These are phyloP conservation scores for Aureobasidium namibiae DNA, from an alignment of 2,329 filamentous ascomycete genomes.

Conservation along the genomic window DNA sequence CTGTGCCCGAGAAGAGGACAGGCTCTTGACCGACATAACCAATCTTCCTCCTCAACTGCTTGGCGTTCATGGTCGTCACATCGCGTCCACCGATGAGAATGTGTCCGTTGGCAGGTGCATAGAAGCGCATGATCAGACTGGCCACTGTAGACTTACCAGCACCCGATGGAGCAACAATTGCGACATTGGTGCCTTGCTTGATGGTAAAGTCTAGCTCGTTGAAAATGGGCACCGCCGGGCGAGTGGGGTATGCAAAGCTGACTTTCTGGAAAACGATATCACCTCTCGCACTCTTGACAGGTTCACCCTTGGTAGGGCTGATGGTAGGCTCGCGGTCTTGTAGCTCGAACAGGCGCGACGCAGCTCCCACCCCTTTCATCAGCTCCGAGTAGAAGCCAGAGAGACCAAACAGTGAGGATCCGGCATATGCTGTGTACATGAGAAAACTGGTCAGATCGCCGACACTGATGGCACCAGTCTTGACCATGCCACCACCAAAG, in stretches of 20 bases:
- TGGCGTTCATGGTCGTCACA: slow-evolving; percentile 79
- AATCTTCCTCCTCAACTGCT: slow-evolving; percentile 84
- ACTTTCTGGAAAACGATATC: slow-evolving; percentile 83
- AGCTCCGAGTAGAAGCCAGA: slow-evolving; percentile 96
- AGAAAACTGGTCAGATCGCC: slow-evolving; percentile 93
- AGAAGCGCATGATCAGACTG: slow-evolving; percentile 85
- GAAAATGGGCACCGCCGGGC: slow-evolving; percentile 88
- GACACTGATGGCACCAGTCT: slow-evolving; percentile 74
- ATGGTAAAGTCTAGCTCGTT: slow-evolving; percentile 83
- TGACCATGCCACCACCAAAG: slow-evolving; percentile 83
- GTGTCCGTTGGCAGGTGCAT: slow-evolving; percentile 66
- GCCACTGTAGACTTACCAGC: slow-evolving; percentile 95
- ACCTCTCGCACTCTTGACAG: slow-evolving; percentile 76
- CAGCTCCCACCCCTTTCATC: slow-evolving; percentile 97
- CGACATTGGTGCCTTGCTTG: slow-evolving; percentile 86
- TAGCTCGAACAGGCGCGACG: slow-evolving; percentile 90
- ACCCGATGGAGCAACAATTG: slow-evolving; percentile 90
- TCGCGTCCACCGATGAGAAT: slow-evolving; percentile 82
- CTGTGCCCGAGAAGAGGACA: slow-evolving; percentile 78
- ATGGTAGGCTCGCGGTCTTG: slow-evolving; percentile 85
- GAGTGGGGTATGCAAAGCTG: slow-evolving; percentile 83
- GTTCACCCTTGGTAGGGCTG: slow-evolving; percentile 71
- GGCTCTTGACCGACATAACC: slow-evolving; percentile 95
- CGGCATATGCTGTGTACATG: slow-evolving; percentile 90
- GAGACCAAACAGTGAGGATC: slow-evolving; percentile 83